phyloP scores from a whole-genome alignment of 1,284 basidiomycete genomes.

The Cystobasidium sp. region DNA sequence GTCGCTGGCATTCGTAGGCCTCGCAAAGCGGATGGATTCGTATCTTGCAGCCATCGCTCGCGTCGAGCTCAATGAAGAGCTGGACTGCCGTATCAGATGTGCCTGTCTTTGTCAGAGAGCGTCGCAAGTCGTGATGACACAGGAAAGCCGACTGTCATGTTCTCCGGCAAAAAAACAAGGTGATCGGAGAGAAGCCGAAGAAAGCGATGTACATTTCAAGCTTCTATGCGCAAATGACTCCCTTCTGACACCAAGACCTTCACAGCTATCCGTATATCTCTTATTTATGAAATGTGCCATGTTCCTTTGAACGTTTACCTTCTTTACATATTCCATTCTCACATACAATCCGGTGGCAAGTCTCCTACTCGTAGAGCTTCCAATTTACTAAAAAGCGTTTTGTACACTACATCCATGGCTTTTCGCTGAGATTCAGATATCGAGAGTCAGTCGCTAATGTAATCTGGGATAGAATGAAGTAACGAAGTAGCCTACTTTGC shows the following conservation, averaged over 20 bases:
- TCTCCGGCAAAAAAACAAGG: no score
- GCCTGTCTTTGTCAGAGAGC: neutral
- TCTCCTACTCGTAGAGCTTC: slow-evolving; percentile 26
- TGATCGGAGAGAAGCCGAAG: no score
- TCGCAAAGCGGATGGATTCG: slow-evolving; percentile 9
- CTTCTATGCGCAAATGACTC: no score
- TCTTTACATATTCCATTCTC: neutral
- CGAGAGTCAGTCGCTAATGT: neutral
- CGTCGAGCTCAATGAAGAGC: neutral
- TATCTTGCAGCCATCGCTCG: neutral
- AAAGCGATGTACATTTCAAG: no score
- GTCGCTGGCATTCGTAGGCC: neutral
- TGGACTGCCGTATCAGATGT: neutral
- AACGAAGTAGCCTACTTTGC: slow-evolving; percentile 3
- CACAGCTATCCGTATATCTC: no score
- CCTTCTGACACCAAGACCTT: no score
- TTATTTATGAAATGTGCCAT: no score
- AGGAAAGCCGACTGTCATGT: no score
- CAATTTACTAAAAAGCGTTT: slow-evolving; percentile 26
- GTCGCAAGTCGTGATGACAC: no score
- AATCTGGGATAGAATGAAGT: neutral
- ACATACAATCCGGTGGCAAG: slow-evolving; percentile 15
- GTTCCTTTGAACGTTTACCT: neutral
- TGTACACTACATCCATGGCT: slow-evolving; percentile 28
- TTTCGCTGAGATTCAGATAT: neutral